Conservation (phyloP, 2,329 filamentous ascomycete genomes). For the Aspergillus pseudoterreus region DNA sequence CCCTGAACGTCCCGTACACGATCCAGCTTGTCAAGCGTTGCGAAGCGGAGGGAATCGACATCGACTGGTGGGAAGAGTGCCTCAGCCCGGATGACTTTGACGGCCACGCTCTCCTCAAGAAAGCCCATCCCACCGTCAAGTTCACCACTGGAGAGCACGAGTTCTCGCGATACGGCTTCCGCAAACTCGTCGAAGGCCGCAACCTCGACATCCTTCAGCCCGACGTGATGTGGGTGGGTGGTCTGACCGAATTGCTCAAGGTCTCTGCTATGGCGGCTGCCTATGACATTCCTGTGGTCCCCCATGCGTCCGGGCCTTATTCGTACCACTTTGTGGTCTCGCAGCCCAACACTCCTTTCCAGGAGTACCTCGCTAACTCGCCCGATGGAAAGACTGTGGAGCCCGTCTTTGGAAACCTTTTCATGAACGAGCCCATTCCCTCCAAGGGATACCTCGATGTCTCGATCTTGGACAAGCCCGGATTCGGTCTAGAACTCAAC, state of each 20-base stretch:
- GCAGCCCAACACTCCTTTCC: conserved; percentile 89
- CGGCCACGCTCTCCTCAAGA: conserved; percentile 84
- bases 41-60: conserved; percentile 73
- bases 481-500: conserved; percentile 85
- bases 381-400: conserved; percentile 84
- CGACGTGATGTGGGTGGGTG: conserved; percentile 96
- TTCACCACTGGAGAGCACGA: conserved; percentile 97
- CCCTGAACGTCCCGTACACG: conserved; percentile 84
- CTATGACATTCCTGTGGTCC: conserved; percentile 91
- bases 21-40: conserved; percentile 85
- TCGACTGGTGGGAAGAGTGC: conserved; percentile 98
- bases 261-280: conserved; percentile 84
- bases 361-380: conserved; percentile 93
- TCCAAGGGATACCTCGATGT: conserved; percentile 76
- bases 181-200: conserved; percentile 85
- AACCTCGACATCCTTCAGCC: conserved; percentile 94
- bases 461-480: conserved; percentile 78
- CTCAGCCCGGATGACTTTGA: conserved; percentile 88
- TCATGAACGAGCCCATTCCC: conserved; percentile 86
- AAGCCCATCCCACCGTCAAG: conserved; percentile 82
- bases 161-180: conserved; percentile 90
- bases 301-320: conserved; percentile 91
- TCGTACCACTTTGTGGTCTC: conserved; percentile 96
- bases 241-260: conserved; percentile 86
- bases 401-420: conserved; percentile 88